phyloP scores from a whole-genome alignment of 371 early-diverging fungal species.

The Mucor indicus region DNA sequence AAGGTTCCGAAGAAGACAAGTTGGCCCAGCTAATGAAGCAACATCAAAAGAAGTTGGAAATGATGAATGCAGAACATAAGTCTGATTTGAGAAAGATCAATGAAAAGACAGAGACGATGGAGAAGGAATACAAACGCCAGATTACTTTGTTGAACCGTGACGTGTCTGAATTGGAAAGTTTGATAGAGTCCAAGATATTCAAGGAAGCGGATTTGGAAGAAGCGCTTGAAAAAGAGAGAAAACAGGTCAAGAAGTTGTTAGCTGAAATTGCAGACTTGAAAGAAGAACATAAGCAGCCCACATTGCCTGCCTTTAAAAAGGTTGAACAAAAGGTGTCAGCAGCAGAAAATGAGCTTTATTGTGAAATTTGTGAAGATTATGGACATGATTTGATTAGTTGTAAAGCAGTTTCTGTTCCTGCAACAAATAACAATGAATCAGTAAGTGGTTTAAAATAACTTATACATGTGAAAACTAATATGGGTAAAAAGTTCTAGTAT shows the following conservation, averaged over 20 bases:
- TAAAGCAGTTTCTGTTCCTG: slow-evolving; percentile 10
- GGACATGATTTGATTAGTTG: slow-evolving; percentile 73
- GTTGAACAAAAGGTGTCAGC: neutral
- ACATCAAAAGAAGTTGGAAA: slow-evolving; percentile 52
- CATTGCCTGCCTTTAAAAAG: neutral
- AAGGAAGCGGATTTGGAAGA: slow-evolving; percentile 74
- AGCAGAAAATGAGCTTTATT: slow-evolving; percentile 33
- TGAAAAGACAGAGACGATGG: slow-evolving; percentile 51
- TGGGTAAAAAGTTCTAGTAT: too few relatives aligned
- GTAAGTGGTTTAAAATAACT: too few relatives aligned
- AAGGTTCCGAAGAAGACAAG: slow-evolving; percentile 30
- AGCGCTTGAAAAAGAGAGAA: slow-evolving; percentile 53
- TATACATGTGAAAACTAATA: too few relatives aligned
- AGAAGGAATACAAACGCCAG: slow-evolving; percentile 58
- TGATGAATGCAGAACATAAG: slow-evolving; percentile 42
- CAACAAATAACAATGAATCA: slow-evolving; percentile 7
- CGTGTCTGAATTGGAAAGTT: slow-evolving; percentile 62
- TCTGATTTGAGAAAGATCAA: slow-evolving; percentile 56
- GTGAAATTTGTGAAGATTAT: slow-evolving; percentile 66
- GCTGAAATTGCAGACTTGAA: slow-evolving; percentile 51
- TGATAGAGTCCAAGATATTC: slow-evolving; percentile 78
- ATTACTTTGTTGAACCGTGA: slow-evolving; percentile 62
- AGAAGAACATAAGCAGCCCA: slow-evolving; percentile 24
- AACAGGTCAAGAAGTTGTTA: slow-evolving; percentile 47
- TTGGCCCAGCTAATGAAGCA: slow-evolving; percentile 45